Base-by-base conservation (phyloP, 306 rosid genomes). In the Corylus heterophylla region DNA sequence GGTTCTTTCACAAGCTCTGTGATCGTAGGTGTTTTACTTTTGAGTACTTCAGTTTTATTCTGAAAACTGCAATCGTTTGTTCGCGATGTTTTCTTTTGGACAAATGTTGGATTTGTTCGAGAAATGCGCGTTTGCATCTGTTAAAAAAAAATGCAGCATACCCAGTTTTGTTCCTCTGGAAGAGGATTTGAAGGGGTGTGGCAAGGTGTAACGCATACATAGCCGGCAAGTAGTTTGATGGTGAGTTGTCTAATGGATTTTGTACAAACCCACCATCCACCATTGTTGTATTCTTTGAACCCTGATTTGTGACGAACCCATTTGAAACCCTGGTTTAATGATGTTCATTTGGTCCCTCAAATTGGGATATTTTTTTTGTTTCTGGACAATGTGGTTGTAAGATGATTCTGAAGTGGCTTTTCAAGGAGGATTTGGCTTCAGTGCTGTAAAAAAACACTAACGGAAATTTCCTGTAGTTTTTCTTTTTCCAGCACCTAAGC, bases 121-220 rank as follows among this genome's bases (percentile, higher is more conserved):
- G 73, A 71, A 51, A 48, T 79, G 79, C 69, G 27, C 63, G 71
- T 79, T 83, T 72, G 73, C 82, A 13, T 47, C 76, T 18, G 51
- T 76, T 49, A 80, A 74, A 71, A 82, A 82, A 87, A 75, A 81
- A 73, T 84, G 80, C 74, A 73, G 81, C 85, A 79, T 76, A 76
- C 90, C 90, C 97, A 80, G 78, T 89, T 89, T 90, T 89, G 92
- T 85, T 81, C 76, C 67, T 81, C 73, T 20, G 71, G 58, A 63
- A 73, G 82, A 78, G 88, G 88, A 85, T 71, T 75, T 79, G 61
- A 77, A 85, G 81, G 92, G 82, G 79, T 49, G 85, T 75, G 73
- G 81, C 85, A 68, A 63, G 85, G 78, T 76, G 83, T 84, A 78
- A 71, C 77, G 69, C 76, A 83, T 44, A 54, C 83, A 84, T 86